These are phyloP conservation scores for Lachancea kluyveri DNA, from an alignment of 805 yeast species.

Conservation along the genomic window DNA sequence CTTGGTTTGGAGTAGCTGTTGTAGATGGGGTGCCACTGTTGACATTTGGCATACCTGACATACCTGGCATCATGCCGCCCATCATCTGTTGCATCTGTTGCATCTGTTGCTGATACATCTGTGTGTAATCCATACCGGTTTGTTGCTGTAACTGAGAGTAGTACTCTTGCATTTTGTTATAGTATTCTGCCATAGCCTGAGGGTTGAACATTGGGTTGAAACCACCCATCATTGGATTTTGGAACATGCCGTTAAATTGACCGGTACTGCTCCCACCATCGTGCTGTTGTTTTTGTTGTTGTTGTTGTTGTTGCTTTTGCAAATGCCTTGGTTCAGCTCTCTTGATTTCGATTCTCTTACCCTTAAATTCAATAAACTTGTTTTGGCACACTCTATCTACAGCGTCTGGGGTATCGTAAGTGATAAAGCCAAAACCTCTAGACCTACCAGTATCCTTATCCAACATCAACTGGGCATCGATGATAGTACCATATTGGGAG, in stretches of 20 bases:
- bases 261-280: constrained; percentile 20
- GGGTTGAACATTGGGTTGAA: constrained; percentile 34
- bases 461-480: constrained; percentile 94
- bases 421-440: constrained; percentile 94
- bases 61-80: constrained; percentile 19
- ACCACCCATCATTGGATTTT: constrained; percentile 32
- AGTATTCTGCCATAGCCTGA: constrained; percentile 58
- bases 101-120: constrained; percentile 31
- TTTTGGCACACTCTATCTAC: constrained; percentile 83
- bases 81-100: constrained; percentile 32
- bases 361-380: constrained; percentile 77
- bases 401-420: constrained; percentile 91
- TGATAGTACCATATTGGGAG: constrained; percentile 80
- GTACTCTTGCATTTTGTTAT: constrained; percentile 55
- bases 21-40: constrained; percentile 15
- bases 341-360: constrained; percentile 77
- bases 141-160: constrained; percentile 31
- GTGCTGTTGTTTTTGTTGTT: constrained; percentile 18
- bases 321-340: constrained; percentile 79
- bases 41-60: constrained; percentile 15
- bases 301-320: constrained; percentile 40
- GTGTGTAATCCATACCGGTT: constrained; percentile 31
- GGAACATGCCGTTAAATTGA: constrained; percentile 26
- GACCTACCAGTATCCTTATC: constrained; percentile 97
- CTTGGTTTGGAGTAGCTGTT: constrained; percentile 18